These are phyloP conservation scores for Holtermannia corniformis DNA, from an alignment of 768 basidiomycete species.

Conservation along the genomic window DNA sequence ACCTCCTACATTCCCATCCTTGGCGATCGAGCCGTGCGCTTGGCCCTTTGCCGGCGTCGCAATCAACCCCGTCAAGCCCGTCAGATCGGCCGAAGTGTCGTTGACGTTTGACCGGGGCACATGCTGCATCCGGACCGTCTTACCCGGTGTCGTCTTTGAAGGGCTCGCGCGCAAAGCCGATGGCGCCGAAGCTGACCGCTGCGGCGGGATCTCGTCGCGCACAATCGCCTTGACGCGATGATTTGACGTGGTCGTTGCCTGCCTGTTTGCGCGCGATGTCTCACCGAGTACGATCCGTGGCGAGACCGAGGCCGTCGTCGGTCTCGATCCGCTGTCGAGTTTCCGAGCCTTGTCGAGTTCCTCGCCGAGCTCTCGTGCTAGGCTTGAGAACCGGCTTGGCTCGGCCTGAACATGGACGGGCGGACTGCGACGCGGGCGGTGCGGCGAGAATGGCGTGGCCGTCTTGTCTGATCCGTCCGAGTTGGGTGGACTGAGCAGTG, in stretches of 20 bases:
- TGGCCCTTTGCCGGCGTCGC: conserved; percentile 38
- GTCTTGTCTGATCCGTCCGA: neutral
- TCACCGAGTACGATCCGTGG: neutral
- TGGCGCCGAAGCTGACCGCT: neutral
- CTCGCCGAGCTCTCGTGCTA: neutral
- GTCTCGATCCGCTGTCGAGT: neutral
- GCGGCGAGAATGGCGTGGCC: neutral
- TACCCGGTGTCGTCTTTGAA: neutral
- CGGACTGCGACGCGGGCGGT: neutral
- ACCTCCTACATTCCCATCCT: conserved; percentile 28
- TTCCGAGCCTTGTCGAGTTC: neutral
- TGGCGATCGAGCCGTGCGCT: conserved; percentile 17
- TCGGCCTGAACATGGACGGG: too few relatives aligned
- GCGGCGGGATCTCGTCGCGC: neutral
- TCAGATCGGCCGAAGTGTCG: conserved; percentile 26
- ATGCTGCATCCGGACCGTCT: neutral
- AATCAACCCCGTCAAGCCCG: conserved; percentile 35
- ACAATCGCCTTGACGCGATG: neutral
- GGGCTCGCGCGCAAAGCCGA: neutral
- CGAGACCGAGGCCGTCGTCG: neutral
- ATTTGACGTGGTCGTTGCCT: neutral
- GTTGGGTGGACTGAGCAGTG: neutral
- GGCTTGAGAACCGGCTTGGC: neutral
- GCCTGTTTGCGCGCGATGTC: neutral
- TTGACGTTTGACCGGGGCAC: neutral